These are phyloP conservation scores for Fomitopsis schrenkii DNA, from an alignment of 1,284 basidiomycete genomes.

Conservation along the genomic window DNA sequence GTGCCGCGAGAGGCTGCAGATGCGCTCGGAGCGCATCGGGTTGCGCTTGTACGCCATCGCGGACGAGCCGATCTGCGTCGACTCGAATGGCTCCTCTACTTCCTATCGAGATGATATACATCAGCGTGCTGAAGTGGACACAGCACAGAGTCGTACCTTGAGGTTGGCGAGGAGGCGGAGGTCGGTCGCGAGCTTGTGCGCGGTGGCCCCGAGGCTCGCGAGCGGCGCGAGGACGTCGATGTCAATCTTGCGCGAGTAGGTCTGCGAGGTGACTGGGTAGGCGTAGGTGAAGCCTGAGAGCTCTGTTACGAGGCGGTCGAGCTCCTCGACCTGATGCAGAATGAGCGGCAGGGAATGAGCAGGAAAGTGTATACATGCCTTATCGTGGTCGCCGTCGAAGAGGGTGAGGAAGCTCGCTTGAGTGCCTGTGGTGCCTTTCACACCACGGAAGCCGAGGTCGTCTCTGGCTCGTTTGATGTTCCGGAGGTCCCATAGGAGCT, in stretches of 20 bases:
- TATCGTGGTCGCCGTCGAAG: conserved; percentile 94
- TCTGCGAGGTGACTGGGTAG: conserved; percentile 98
- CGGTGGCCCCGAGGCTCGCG: conserved; percentile 90
- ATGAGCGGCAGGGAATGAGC: neutral
- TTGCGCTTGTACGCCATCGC: conserved; percentile 99
- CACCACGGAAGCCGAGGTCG: conserved; percentile 96
- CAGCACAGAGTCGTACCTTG: conserved; percentile 49
- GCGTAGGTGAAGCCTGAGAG: conserved; percentile 92
- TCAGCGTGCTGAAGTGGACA: neutral
- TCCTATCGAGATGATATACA: conserved; percentile 48
- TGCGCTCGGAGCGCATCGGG: conserved; percentile 98
- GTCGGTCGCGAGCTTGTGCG: conserved; percentile 98
- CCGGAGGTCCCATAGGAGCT: conserved; percentile 94
- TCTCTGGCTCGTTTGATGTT: conserved; percentile 90
- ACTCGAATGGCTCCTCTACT: conserved; percentile 98
- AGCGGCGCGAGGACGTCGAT: conserved; percentile 89
- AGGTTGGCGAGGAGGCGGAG: conserved; percentile 89
- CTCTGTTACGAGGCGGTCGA: conserved; percentile 87
- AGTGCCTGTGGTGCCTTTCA: conserved; percentile 98
- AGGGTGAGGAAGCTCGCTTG: conserved; percentile 95
- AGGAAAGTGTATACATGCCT: conserved; percentile 41
- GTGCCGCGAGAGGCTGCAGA: conserved; percentile 92
- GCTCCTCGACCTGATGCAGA: conserved; percentile 68
- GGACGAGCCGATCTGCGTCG: conserved; percentile 97
- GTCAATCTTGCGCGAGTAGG: conserved; percentile 98